Evolutionary conservation across 495 filamentous ascomycete species (phyloP), one percentile per base, ranked within the genome.

Genomic region (Penicillium parvum): DNA sequence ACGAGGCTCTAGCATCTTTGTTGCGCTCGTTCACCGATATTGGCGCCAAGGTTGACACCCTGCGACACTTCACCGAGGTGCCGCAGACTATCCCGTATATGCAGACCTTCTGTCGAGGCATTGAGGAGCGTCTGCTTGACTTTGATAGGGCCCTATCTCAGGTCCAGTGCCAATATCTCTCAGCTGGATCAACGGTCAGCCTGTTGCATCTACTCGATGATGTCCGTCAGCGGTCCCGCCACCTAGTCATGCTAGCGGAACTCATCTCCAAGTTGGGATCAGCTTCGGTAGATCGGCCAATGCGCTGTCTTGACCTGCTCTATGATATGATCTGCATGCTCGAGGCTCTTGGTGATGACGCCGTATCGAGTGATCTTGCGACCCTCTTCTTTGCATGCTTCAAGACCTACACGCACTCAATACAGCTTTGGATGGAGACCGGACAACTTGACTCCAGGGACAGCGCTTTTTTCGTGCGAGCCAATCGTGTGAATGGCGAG

Each of bases 391-490:
- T 92, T 35, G 73, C 82, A 18, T 94, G 88, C 57, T 86, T 96
- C 25, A 78, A 83, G 45, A 81, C 86, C 3, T 96, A 96, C 58
- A 73, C 91, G 19, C 79, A 77, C 9, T 87, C 89, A 0, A 80
- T 96, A 19, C 74, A 81, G 19, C 61, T 69, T 3, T 98, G 92
- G 92, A 92, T 95, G 83, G 82, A 89, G 51, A 74, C 75, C 28
- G 91, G 91, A 2, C 76, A 81, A 39, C 63, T 95, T 9, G 68
- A 74, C n/a, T 50, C 71, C 2, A 66, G 68, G 1, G 79, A 89
- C 48, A 69, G 75, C 20, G 72, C 75, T 0, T 90, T 95, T 56
- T 95, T 96, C 52, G 73, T 96, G n/a, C 65, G 65, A 1, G 73
- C 83, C 36, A 67, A 69, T 9, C 58, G 70, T 8, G 69, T 71